Evolutionary conservation across 208 protist species (phyloP), one percentile per base, ranked within the genome.

Genomic region (Wallacemonas sp.): DNA sequence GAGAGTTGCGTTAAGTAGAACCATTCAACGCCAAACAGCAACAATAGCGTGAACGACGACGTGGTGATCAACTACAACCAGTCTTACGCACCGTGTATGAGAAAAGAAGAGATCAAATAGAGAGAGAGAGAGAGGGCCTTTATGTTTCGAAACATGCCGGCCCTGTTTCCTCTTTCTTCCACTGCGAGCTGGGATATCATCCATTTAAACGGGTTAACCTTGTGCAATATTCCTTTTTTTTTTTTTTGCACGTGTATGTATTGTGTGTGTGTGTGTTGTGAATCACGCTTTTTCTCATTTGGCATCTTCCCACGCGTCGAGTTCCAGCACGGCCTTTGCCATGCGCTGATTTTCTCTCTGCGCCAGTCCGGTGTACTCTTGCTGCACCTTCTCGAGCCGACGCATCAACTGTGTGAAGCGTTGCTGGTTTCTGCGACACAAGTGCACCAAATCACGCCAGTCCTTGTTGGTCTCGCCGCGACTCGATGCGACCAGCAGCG

Each of bases 291-390:
- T 55, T 5, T 19, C 31, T 30, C 49, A 68, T 51, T 27, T n/a
- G n/a, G 28, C 51, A 46, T 26, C 66, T 62, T 73, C 72, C 60
- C 69, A 46, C 42, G 66, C 62, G 9, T 70, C 67, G 1, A 79
- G 27, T 24, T 66, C 53, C 11, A 79, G 51, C 3, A 64, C 64
- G 9, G 67, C 62, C 6, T 73, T 45, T 12, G 62, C 66, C 55
- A 73, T 22, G 8, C 42, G 49, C 22, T 62, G 51, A 54, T 79
- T 79, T 0, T 69, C 42, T 22, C 34, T 36, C 31, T 55, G 39
- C 31, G 70, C 46, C 1, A 51, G 46, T 0, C 45, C 24, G 22
- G 46, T 42, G 58, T 74, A 70, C 21, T 49, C 46, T 1, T 36
- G 22, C 21, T 55, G 72, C 49, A 72, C 61, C 1, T 19, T 22